Base-by-base conservation (phyloP, 2,329 filamentous ascomycete genomes). In the Diaporthe helianthi region DNA sequence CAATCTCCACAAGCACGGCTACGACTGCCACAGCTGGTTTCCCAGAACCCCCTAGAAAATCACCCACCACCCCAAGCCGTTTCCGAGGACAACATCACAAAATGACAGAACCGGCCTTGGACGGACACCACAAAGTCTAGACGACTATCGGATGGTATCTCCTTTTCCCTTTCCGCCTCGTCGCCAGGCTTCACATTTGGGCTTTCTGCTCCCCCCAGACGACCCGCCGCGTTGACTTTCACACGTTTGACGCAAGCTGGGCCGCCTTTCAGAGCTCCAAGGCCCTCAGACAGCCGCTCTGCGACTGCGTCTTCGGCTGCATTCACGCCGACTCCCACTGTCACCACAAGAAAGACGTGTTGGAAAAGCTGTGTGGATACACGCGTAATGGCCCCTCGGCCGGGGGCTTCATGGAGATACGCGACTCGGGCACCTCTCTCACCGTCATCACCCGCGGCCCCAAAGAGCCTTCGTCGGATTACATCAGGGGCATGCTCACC, bases 221-320 rank as follows among this genome's bases (percentile, higher is more conserved):
- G 13, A 60, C 54, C 36, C 54, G 54, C 22, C 54, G n/a, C 24
- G 54, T 60, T 22, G 38, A 60, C 8, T 60, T 60, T 38, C 6
- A 19, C 54, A n/a, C 38, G 22, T 60, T 60, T 24, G 36, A 29
- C 17, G 29, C 54, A 19, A 60, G 54, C 24, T 60, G 54, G 54
- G 36, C 9, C 54, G 54, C 54, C 22, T 60, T 60, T 24, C 54
- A 60, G 38, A 60, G 54, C 54, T 60, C 54, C 15, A 60, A 60
- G 36, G 15, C 54, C 38, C 36, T 60, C 36, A 29, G 29, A 15
- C 54, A 60, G 22, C 54, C 54, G 24, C 54, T 60, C 8, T 36
- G 54, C 36, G 54, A 60, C 54, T 60, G 54, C 38, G 38, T 60
- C 15, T 60, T 60, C 22, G 54, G 54, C 54, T 60, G 54, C 54